These are phyloP conservation scores for Cucumis melo DNA, from an alignment of 306 rosid genomes.

Conservation along the genomic window DNA sequence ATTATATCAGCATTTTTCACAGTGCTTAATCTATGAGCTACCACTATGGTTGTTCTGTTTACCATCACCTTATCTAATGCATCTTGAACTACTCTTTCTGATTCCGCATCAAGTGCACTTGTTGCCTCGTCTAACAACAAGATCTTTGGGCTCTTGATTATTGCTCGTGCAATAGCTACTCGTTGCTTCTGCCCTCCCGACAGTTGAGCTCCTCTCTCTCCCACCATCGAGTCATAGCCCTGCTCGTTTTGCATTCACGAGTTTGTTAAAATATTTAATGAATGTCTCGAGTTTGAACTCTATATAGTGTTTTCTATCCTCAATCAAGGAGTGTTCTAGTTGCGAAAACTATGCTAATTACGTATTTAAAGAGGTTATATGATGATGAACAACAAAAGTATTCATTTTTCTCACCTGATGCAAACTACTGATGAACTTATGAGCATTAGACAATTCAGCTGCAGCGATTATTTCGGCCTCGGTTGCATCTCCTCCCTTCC, in stretches of 20 bases:
- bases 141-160: slow-evolving; percentile 49
- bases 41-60: slow-evolving; percentile 47
- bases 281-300: too few species aligned
- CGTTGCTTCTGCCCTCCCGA: slow-evolving; percentile 84
- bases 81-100: slow-evolving; percentile 59
- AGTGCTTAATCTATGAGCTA: slow-evolving; percentile 60
- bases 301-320: too few species aligned
- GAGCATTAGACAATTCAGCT: slow-evolving; percentile 61
- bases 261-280: too few species aligned
- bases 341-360: too few species aligned
- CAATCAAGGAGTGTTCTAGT: too few species aligned
- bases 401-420: slow-evolving; percentile 27
- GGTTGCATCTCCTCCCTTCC: slow-evolving; percentile 41
- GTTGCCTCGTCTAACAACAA: slow-evolving; percentile 68
- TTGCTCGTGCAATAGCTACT: slow-evolving; percentile 66
- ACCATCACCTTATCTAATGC: slow-evolving; percentile 53
- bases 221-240: slow-evolving; percentile 58
- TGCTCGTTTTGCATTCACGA: slow-evolving; percentile 9
- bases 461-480: slow-evolving; percentile 59
- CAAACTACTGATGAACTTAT: slow-evolving; percentile 54
- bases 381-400: background rate
- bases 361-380: background rate
- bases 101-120: slow-evolving; percentile 74
- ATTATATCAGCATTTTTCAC: slow-evolving; percentile 48
- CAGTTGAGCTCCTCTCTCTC: slow-evolving; percentile 59